A percentile compares a stretch with the other conserved stretches of the same genome.
phyloP scores from a whole-genome alignment of 2,329 filamentous ascomycete genomes.

The Paecilomyces sp. region DNA sequence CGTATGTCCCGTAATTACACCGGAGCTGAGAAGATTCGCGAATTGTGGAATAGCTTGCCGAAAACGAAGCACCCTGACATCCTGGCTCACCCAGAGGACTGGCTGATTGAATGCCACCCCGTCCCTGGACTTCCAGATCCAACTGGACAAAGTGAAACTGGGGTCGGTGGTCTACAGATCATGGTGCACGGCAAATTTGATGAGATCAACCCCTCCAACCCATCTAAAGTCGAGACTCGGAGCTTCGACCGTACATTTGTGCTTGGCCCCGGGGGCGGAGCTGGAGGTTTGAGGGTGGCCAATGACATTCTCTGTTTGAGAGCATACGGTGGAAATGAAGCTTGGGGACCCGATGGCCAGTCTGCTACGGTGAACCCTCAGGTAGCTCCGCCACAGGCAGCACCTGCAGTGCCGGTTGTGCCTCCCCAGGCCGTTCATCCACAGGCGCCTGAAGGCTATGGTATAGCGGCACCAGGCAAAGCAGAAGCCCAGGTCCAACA shows the following conservation, averaged over 20 bases:
- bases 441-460: constrained; percentile 31
- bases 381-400: constrained; percentile 28
- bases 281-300: constrained; percentile 63
- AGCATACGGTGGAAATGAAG: constrained; percentile 53
- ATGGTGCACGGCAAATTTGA: constrained; percentile 80
- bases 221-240: constrained; percentile 54
- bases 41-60: constrained; percentile 64
- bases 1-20: constrained; percentile 60
- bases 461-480: constrained; percentile 36
- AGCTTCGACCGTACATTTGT: constrained; percentile 79
- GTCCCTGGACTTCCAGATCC: constrained; percentile 66
- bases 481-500: constrained; percentile 51
- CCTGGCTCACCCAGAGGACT: constrained; percentile 59
- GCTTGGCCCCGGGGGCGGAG: constrained; percentile 64
- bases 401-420: constrained; percentile 7
- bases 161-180: constrained; percentile 71
- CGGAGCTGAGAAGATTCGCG: constrained; percentile 58
- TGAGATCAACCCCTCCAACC: constrained; percentile 56
- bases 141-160: constrained; percentile 52
- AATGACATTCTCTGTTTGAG: constrained; percentile 72
- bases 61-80: constrained; percentile 68
- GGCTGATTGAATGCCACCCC: constrained; percentile 75
- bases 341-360: constrained; percentile 40
- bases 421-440: constrained; percentile 13
- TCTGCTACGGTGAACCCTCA: constrained; percentile 18